Evolutionary conservation across 495 filamentous ascomycete genomes (phyloP).

Genomic region (Saxophila tyrrhenica): DNA sequence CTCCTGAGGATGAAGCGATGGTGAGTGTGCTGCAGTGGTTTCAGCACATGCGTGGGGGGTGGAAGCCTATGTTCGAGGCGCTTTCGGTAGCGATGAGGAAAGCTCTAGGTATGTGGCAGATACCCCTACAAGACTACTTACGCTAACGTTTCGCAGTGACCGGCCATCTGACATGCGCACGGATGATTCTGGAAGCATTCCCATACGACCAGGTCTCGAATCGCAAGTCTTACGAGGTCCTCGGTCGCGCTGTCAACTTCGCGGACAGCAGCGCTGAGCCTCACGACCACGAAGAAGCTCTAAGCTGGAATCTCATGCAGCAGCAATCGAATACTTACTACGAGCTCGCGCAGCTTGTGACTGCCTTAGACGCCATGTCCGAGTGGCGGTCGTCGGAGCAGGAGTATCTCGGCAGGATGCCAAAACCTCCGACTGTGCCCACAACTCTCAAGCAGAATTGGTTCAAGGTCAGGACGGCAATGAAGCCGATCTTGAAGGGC

Average conservation of each 20-base stretch:
- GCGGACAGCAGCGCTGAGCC: constrained; percentile 6
- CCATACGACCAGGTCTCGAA: constrained; percentile 11
- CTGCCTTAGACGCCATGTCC: constrained; percentile 55
- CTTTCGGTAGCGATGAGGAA: constrained; percentile 60
- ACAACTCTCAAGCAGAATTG: neutral
- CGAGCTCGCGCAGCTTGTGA: constrained; percentile 61
- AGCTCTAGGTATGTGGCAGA: constrained; percentile 55
- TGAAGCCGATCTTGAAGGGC: constrained; percentile 16
- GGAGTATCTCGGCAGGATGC: neutral
- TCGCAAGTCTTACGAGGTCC: constrained; percentile 5
- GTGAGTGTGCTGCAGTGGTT: constrained; percentile 82
- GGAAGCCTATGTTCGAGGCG: constrained; percentile 55
- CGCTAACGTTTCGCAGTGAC: constrained; percentile 12
- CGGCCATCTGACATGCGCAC: constrained; percentile 16
- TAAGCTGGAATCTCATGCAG: constrained; percentile 26
- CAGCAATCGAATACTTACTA: constrained; percentile 51
- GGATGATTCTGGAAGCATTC: constrained; percentile 7
- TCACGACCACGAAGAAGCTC: constrained; percentile 6
- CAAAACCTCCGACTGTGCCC: neutral
- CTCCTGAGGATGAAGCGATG: constrained; percentile 46
- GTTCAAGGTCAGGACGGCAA: constrained; percentile 26
- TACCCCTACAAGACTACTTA: neutral
- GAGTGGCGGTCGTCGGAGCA: constrained; percentile 38
- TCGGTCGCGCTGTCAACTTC: constrained; percentile 10
- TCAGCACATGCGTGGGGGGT: constrained; percentile 56